phyloP scores from a whole-genome alignment of 2,329 filamentous ascomycete genomes.

The Colletotrichum chlorophyti region DNA sequence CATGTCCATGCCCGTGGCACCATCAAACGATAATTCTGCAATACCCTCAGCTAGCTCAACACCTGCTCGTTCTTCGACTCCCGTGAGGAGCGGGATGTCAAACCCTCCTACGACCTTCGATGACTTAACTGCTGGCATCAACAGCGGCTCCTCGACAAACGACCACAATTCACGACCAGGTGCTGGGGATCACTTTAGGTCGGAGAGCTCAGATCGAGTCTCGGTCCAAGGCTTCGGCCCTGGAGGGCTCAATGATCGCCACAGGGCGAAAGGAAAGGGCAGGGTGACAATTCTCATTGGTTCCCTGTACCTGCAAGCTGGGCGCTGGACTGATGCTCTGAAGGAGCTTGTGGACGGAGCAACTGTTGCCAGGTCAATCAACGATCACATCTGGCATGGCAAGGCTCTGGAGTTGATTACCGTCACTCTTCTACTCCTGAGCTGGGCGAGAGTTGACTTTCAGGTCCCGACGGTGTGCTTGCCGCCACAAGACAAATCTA shows the following conservation, averaged over 20 bases:
- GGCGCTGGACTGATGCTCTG: slow-evolving; percentile 88
- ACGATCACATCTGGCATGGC: slow-evolving; percentile 96
- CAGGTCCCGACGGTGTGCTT: slow-evolving; percentile 68
- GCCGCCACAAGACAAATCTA: slow-evolving; percentile 55
- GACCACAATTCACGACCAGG: slow-evolving; percentile 49
- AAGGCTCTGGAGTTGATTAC: slow-evolving; percentile 91
- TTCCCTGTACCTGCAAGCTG: slow-evolving; percentile 85
- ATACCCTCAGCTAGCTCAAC: slow-evolving; percentile 53
- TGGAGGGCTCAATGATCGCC: slow-evolving; percentile 76
- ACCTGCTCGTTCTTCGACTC: slow-evolving; percentile 57
- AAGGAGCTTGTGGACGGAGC: slow-evolving; percentile 84
- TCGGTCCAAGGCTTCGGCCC: slow-evolving; percentile 76
- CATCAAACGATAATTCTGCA: slow-evolving; percentile 50
- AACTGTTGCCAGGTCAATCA: slow-evolving; percentile 75
- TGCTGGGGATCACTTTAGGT: slow-evolving; percentile 51
- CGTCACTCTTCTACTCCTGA: slow-evolving; percentile 81
- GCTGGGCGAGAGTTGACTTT: slow-evolving; percentile 86
- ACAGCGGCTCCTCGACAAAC: slow-evolving; percentile 46
- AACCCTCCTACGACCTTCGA: slow-evolving; percentile 58
- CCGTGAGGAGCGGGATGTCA: slow-evolving; percentile 55
- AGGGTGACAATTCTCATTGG: slow-evolving; percentile 82
- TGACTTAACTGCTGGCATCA: slow-evolving; percentile 46
- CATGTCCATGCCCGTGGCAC: slow-evolving; percentile 82
- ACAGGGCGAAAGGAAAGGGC: slow-evolving; percentile 81
- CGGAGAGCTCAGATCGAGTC: slow-evolving; percentile 62